phyloP scores from a whole-genome alignment of 2,329 filamentous ascomycete genomes.

The Fusarium irregulare region DNA sequence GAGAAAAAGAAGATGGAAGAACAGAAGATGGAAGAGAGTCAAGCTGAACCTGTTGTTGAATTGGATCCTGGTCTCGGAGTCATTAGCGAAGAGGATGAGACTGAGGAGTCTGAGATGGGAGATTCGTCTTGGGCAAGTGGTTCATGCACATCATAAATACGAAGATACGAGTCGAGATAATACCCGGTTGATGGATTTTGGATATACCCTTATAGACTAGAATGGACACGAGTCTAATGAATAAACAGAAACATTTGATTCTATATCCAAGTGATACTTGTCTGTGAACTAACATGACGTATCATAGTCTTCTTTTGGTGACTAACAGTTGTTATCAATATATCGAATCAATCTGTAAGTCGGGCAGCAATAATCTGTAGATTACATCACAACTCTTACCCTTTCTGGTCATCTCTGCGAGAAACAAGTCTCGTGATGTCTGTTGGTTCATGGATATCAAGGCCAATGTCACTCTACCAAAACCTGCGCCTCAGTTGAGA shows the following conservation, averaged over 20 bases:
- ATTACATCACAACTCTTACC: background rate
- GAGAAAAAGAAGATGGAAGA: background rate
- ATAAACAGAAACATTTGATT: background rate
- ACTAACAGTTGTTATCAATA: background rate
- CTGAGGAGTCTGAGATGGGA: background rate
- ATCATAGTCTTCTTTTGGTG: background rate
- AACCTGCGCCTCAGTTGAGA: slow-evolving; percentile 28
- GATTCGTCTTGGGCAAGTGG: background rate
- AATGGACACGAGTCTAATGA: background rate
- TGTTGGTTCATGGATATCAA: background rate
- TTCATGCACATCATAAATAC: background rate
- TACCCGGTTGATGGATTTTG: background rate
- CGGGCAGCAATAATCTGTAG: slow-evolving; percentile 15
- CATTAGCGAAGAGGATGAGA: slow-evolving; percentile 15
- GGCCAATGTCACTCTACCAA: slow-evolving; percentile 1
- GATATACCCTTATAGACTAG: background rate
- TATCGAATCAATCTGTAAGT: background rate
- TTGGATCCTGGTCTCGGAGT: background rate
- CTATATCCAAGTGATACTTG: background rate
- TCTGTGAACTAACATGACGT: background rate
- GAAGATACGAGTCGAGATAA: background rate
- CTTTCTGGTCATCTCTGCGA: slow-evolving; percentile 13
- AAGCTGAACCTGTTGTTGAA: background rate
- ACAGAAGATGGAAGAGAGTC: background rate
- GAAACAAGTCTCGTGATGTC: slow-evolving; percentile 28